These are phyloP conservation scores for Trametes maxima DNA, from an alignment of 768 basidiomycete species.

Conservation along the genomic window DNA sequence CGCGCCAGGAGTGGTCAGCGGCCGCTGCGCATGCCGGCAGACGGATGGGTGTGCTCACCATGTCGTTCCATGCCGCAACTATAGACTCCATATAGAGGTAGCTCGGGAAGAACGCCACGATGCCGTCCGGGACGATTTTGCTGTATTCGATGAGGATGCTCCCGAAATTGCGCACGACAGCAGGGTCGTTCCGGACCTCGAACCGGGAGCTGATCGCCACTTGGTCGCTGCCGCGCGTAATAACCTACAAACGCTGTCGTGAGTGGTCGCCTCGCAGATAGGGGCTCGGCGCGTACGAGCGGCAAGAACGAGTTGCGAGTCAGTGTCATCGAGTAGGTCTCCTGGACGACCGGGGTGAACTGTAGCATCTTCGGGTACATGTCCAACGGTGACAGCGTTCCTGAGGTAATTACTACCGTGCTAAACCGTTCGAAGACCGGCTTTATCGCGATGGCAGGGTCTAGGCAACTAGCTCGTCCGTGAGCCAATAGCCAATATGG, in stretches of 20 bases:
- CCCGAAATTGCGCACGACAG: constrained; percentile 98
- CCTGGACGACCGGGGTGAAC: constrained; percentile 95
- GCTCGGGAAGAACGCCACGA: constrained; percentile 98
- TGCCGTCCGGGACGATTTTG: constrained; percentile 96
- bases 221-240: constrained; percentile 97
- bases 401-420: constrained; percentile 97
- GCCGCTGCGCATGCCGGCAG: not conserved
- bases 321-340: constrained; percentile 97
- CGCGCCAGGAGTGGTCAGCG: constrained; percentile 5
- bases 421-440: constrained; percentile 98
- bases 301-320: constrained; percentile 96
- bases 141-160: constrained; percentile 98
- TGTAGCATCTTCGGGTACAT: constrained; percentile 99
- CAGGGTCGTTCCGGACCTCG: constrained; percentile 98
- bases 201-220: constrained; percentile 98
- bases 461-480: constrained; percentile 73
- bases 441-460: constrained; percentile 95
- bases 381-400: constrained; percentile 96
- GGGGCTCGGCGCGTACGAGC: constrained; percentile 54
- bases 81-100: constrained; percentile 99
- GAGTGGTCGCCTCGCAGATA: not conserved
- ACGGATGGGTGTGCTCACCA: constrained; percentile 62
- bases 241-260: constrained; percentile 62
- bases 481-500: constrained; percentile 11
- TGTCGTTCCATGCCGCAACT: constrained; percentile 99